A percentile compares a stretch with the other conserved stretches of the same genome.
phyloP scores from a whole-genome alignment of 768 basidiomycete genomes.

The Steccherinum ochraceum region DNA sequence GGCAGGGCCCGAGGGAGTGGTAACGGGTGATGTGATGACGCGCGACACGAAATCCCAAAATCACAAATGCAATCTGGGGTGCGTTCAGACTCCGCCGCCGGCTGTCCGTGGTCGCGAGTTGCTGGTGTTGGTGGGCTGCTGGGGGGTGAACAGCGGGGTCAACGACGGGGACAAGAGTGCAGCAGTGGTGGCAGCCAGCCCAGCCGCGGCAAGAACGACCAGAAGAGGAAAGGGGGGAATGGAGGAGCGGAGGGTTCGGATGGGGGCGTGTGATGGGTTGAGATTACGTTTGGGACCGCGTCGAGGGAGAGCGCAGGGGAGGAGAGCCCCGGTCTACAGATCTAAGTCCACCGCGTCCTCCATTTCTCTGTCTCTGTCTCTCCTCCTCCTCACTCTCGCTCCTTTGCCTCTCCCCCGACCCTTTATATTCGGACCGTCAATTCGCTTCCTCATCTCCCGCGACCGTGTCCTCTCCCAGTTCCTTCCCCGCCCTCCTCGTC shows the following conservation, averaged over 20 bases:
- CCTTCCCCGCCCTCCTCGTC: slow-evolving; percentile 12
- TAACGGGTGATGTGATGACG: background rate
- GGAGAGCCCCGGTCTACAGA: no score
- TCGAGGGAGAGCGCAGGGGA: no score
- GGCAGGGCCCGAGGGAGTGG: background rate
- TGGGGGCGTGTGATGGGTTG: background rate
- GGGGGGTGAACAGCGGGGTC: no score
- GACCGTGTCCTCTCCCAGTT: slow-evolving; percentile 11
- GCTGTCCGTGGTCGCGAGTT: no score
- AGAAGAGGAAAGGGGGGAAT: background rate
- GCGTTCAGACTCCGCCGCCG: background rate
- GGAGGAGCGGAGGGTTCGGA: background rate
- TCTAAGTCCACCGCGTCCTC: background rate
- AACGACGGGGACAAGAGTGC: no score
- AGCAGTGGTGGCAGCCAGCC: no score
- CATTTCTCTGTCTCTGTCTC: no score
- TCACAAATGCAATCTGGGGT: background rate
- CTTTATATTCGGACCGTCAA: slow-evolving; percentile 11
- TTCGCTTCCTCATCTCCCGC: slow-evolving; percentile 9
- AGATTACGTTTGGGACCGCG: no score
- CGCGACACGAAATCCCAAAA: no score
- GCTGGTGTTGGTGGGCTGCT: no score
- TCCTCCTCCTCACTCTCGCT: background rate
- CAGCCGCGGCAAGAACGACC: no score
- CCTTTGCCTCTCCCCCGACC: slow-evolving; percentile 6